Percentiles rank a stretch among this genome's conserved stretches.
Evolutionary conservation across 495 filamentous ascomycete genomes (phyloP).

Genomic region (Tuber indicum): DNA sequence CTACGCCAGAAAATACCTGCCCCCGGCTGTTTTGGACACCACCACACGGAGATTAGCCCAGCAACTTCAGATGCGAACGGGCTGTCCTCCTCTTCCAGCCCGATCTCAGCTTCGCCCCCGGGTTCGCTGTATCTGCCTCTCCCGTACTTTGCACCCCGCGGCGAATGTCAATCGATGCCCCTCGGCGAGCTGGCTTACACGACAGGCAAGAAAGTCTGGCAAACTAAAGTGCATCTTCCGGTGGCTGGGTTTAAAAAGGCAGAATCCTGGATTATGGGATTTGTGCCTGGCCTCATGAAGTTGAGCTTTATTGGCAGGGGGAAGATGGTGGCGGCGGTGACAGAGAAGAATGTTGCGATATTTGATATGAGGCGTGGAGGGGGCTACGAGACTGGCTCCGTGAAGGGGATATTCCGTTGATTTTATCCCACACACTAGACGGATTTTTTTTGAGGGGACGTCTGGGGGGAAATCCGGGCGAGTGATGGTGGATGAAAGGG

Average conservation of each 20-base stretch:
- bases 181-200: constrained; percentile 15
- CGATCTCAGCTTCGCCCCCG: constrained; percentile 4
- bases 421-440: background rate
- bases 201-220: constrained; percentile 5
- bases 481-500: background rate
- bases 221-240: constrained; percentile 16
- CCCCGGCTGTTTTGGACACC: background rate
- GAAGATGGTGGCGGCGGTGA: constrained; percentile 20
- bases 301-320: constrained; percentile 29
- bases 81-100: background rate
- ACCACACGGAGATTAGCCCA: background rate
- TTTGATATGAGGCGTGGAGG: constrained; percentile 24
- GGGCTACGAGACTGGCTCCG: constrained; percentile 1
- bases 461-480: background rate
- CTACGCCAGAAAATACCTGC: constrained; percentile 6
- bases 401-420: constrained; percentile 3
- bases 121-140: constrained; percentile 7
- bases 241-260: constrained; percentile 11
- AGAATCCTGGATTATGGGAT: constrained; percentile 27
- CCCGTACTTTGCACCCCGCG: constrained; percentile 6
- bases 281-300: constrained; percentile 21
- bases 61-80: background rate
- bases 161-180: constrained; percentile 23
- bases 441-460: background rate
- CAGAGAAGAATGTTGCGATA: constrained; percentile 17